These are phyloP conservation scores for Chlamydomonas asymmetrica DNA, from an alignment of 139 green algal genomes.

Conservation along the genomic window DNA sequence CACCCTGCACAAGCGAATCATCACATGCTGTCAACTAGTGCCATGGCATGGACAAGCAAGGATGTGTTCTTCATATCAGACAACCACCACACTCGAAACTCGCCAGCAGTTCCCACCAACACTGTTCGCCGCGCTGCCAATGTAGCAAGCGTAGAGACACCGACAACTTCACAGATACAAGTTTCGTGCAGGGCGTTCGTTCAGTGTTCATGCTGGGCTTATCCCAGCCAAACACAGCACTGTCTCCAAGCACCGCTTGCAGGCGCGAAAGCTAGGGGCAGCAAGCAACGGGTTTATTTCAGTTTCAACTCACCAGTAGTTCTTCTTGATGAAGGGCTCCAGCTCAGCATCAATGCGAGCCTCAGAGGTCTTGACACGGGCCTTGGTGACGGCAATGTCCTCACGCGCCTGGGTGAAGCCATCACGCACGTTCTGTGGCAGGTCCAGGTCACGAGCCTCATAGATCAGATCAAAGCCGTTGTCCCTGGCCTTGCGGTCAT, in stretches of 20 bases:
- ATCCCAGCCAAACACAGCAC: too few species aligned
- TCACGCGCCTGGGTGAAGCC: constrained; percentile 69
- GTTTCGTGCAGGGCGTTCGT: too few species aligned
- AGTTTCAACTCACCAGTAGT: constrained; percentile 84
- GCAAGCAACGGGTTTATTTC: too few species aligned
- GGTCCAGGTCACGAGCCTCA: constrained; percentile 77
- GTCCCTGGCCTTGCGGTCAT: constrained; percentile 66
- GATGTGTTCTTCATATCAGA: too few species aligned
- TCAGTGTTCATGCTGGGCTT: too few species aligned
- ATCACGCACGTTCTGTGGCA: constrained; percentile 74
- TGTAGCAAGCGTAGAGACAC: too few species aligned
- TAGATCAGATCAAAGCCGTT: constrained; percentile 92
- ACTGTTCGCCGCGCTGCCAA: too few species aligned
- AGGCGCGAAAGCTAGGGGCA: too few species aligned
- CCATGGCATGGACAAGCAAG: neutral
- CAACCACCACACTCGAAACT: too few species aligned
- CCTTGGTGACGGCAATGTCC: constrained; percentile 66
- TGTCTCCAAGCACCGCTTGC: too few species aligned
- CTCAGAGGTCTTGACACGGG: constrained; percentile 71
- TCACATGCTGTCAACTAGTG: neutral
- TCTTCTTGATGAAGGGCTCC: constrained; percentile 72
- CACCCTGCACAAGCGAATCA: constrained; percentile 63
- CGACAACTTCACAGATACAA: too few species aligned
- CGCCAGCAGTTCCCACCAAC: too few species aligned
- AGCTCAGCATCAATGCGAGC: constrained; percentile 79